These are phyloP conservation scores for Ramichloridium luteum DNA, from an alignment of 2,329 filamentous ascomycete species.

Conservation along the genomic window DNA sequence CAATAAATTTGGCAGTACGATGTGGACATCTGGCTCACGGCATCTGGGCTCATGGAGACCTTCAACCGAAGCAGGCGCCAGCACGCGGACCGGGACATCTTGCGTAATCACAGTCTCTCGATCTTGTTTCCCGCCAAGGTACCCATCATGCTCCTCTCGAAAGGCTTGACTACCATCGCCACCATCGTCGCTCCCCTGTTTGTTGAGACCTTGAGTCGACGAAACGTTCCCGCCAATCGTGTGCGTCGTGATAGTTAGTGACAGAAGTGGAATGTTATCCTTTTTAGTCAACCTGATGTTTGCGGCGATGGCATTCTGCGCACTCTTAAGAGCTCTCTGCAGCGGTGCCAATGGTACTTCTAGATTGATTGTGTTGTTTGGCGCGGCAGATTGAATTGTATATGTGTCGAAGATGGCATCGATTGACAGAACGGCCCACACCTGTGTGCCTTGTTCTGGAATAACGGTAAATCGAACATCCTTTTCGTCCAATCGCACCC, in stretches of 20 bases:
- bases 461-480: constrained; percentile 90
- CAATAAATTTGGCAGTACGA: constrained; percentile 72
- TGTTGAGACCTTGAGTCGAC: no score
- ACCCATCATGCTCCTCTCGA: constrained; percentile 18
- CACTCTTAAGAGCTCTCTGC: constrained; percentile 83
- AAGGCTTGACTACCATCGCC: constrained; percentile 9
- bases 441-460: constrained; percentile 85
- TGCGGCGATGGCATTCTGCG: constrained; percentile 66
- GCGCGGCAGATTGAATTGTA: constrained; percentile 71
- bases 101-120: constrained; percentile 89
- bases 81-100: constrained; percentile 86
- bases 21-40: constrained; percentile 85
- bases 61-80: constrained; percentile 73
- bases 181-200: no score
- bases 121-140: constrained; percentile 49
- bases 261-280: constrained; percentile 72
- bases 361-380: constrained; percentile 83
- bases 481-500: constrained; percentile 79
- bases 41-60: constrained; percentile 87
- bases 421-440: constrained; percentile 48
- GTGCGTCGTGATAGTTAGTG: constrained; percentile 75
- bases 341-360: constrained; percentile 83
- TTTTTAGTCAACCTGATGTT: constrained; percentile 88
- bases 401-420: constrained; percentile 83
- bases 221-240: constrained; percentile 44